Evolutionary conservation across 495 filamentous ascomycete species (phyloP).

Genomic region (Darksidea phi): DNA sequence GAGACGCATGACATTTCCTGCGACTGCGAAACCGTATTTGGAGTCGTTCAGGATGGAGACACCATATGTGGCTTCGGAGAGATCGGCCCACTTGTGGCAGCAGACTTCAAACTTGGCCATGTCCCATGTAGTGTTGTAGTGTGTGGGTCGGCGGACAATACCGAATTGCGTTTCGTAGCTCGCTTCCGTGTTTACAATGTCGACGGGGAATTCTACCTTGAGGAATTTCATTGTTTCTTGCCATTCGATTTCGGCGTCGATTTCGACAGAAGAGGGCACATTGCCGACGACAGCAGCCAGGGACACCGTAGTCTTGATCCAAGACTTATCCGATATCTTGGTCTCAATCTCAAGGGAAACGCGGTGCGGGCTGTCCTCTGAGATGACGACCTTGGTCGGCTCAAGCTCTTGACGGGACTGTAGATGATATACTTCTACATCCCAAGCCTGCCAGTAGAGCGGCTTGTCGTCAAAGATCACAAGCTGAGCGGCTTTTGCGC

Average conservation of each 20-base stretch:
- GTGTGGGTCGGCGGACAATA: constrained; percentile 81
- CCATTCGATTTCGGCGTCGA: constrained; percentile 85
- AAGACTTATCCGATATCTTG: constrained; percentile 80
- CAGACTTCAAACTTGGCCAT: constrained; percentile 99
- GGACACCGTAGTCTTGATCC: constrained; percentile 82
- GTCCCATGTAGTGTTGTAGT: constrained; percentile 97
- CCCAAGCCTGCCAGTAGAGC: constrained; percentile 98
- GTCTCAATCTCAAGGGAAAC: constrained; percentile 79
- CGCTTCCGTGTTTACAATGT: constrained; percentile 86
- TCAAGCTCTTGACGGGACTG: constrained; percentile 76
- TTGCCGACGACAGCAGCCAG: constrained; percentile 65
- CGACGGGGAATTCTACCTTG: constrained; percentile 97
- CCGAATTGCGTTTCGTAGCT: constrained; percentile 97
- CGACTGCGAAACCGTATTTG: constrained; percentile 95
- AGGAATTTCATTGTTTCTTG: constrained; percentile 94
- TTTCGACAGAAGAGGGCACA: constrained; percentile 70
- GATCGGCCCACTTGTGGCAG: constrained; percentile 95
- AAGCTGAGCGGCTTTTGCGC: constrained; percentile 81
- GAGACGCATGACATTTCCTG: constrained; percentile 87
- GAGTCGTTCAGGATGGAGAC: constrained; percentile 92
- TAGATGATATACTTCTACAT: constrained; percentile 94
- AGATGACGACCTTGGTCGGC: constrained; percentile 62
- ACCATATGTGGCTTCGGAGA: constrained; percentile 88
- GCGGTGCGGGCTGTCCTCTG: constrained; percentile 69
- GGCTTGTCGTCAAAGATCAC: constrained; percentile 98